Base-by-base conservation (phyloP, 208 protist genomes). In the Acanthamoeba quina region DNA sequence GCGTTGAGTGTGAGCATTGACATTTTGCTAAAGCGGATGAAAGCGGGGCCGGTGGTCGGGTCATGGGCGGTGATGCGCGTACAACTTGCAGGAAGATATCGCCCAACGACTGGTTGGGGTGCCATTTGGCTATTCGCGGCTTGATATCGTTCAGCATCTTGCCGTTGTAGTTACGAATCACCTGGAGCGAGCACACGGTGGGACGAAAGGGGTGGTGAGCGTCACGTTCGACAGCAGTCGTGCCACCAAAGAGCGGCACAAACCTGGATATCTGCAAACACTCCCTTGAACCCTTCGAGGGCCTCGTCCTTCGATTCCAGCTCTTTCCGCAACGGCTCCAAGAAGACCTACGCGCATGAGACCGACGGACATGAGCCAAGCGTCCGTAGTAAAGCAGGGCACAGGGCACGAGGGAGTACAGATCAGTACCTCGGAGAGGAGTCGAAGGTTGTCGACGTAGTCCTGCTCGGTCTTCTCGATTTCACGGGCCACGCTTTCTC, bases 111-210 rank as follows among this genome's bases (percentile, higher is more conserved):
- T 92, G 88, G 64, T 70, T 21, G 17, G 88, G 62, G 10, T 19
- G 13, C 88, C 88, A 92, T 17, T 92, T 72, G 47, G 82, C 37
- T 5, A 92, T 29, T 4, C 88, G 88, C 7, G 88, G 88, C 31
- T 11, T 52, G 9, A 92, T 13, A 31, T 92, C 88, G 7, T 29
- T 26, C 34, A 92, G 41, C 56, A 92, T 15, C 37, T 92, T 92
- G 58, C 34, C 82, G 52, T 89, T 89, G 82, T 89, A 89, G 82
- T 89, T 89, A 21, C 56, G 82, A n/a, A 89, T 89, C 19, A 89
- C 56, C 29, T 58, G 47, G n/a, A 78, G 44, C 44, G 44, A 47
- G 44, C 44, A 47, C 44, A 11, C 44, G 44, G 44, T 47, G 44
- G 44, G 44, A 47, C 10, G 76, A 52, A 83, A 5, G 26, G 31